phyloP scores from a whole-genome alignment of 176 grass and related monocot genomes.

The Secale cereale region DNA sequence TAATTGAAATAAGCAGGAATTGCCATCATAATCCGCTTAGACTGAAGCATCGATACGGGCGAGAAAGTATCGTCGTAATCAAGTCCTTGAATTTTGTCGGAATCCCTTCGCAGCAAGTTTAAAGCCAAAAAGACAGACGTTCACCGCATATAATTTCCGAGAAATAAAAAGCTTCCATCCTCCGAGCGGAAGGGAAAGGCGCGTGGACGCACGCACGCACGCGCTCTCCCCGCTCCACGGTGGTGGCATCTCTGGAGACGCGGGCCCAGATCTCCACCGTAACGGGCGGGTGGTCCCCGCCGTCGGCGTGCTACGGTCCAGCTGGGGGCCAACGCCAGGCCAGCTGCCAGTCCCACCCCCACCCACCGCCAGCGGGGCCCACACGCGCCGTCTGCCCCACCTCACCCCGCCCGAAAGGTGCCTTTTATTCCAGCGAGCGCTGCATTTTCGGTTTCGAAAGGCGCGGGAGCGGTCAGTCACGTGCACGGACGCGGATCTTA shows the following conservation, averaged over 20 bases:
- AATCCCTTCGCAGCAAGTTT: no score
- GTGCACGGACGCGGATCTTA: constrained; percentile 32
- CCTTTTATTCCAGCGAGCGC: not conserved
- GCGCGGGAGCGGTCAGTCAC: constrained; percentile 21
- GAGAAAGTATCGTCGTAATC: no score
- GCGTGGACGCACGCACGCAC: not conserved
- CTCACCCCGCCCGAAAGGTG: not conserved
- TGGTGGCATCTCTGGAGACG: constrained; percentile 6
- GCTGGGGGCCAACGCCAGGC: constrained; percentile 30
- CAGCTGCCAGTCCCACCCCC: not conserved
- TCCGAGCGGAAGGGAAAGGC: not conserved
- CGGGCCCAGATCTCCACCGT: constrained; percentile 18
- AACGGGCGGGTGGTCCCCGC: constrained; percentile 33
- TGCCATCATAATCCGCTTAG: no score
- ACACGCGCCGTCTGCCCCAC: not conserved
- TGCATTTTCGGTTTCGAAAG: not conserved
- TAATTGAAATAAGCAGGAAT: no score
- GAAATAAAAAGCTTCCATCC: no score
- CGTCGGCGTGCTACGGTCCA: constrained; percentile 27
- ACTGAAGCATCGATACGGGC: no score
- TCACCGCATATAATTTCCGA: no score
- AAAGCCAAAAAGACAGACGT: no score
- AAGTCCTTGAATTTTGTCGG: no score
- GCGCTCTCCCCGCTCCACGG: not conserved
- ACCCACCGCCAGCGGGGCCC: not conserved